Percentiles rank a stretch among this genome's conserved stretches.
Conservation (phyloP, 1,284 basidiomycete species). For the Ganoderma leucocontextum region DNA sequence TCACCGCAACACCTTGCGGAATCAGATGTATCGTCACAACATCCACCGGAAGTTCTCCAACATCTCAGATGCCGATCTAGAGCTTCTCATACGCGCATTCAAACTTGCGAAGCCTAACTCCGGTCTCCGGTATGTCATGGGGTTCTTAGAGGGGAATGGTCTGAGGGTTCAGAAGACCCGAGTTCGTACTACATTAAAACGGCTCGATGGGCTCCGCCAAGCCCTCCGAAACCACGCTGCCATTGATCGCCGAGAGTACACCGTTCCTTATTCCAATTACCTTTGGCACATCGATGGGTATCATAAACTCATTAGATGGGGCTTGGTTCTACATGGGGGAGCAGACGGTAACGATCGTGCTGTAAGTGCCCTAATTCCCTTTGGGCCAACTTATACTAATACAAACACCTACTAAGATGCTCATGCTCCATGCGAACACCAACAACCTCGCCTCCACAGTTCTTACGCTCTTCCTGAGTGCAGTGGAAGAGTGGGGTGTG, state of each 20-base stretch:
- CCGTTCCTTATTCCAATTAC: neutral
- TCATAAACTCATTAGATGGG: neutral
- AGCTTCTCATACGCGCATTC: neutral
- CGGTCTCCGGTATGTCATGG: neutral
- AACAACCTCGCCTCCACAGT: neutral
- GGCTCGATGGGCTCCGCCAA: neutral
- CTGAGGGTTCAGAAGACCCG: neutral
- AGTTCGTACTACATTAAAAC: neutral
- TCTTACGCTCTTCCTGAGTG: neutral
- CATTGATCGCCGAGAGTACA: neutral
- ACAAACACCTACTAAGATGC: too few relatives aligned
- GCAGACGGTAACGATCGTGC: neutral
- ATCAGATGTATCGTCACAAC: neutral
- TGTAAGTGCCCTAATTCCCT: too few relatives aligned
- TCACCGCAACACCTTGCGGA: neutral
- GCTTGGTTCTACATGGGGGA: neutral
- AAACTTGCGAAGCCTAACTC: neutral
- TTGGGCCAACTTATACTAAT: too few relatives aligned
- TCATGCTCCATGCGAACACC: neutral
- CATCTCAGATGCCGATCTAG: neutral
- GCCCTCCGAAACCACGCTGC: neutral
- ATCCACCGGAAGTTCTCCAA: neutral
- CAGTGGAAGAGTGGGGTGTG: neutral
- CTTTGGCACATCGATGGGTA: neutral
- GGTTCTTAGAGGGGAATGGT: neutral